Evolutionary conservation across 139 green algal species (phyloP).

Genomic region (Spirogloea muscicola): DNA sequence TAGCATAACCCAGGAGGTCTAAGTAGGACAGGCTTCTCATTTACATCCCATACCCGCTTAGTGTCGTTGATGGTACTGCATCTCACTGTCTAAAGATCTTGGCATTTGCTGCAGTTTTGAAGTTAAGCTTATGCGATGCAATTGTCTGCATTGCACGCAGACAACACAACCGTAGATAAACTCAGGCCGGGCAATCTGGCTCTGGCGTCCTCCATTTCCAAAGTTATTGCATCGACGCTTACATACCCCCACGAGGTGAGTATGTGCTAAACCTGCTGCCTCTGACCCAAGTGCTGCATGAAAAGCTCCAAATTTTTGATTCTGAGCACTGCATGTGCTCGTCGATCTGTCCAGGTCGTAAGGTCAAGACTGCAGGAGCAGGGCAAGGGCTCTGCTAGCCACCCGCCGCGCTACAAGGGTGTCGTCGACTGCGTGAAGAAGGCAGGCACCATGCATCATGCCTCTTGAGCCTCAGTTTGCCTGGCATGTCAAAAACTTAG

Average conservation of each 20-base stretch:
- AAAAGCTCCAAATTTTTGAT: neutral
- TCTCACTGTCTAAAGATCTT: too few species aligned
- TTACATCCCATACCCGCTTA: too few species aligned
- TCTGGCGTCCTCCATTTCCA: conserved; percentile 72
- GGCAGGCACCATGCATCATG: conserved; percentile 2
- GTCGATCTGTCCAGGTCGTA: conserved; percentile 60
- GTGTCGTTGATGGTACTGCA: too few species aligned
- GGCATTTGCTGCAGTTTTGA: too few species aligned
- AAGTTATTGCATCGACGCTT: conserved; percentile 89
- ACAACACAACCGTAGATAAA: too few species aligned
- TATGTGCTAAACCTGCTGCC: neutral
- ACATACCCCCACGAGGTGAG: conserved; percentile 95
- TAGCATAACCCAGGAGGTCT: too few species aligned
- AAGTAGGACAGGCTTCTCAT: too few species aligned
- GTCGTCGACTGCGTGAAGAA: conserved; percentile 33
- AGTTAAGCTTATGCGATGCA: too few species aligned
- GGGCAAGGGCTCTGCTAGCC: conserved; percentile 42
- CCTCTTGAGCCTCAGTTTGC: neutral
- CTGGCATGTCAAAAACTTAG: too few species aligned
- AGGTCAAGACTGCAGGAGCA: conserved; percentile 85
- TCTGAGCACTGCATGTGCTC: neutral
- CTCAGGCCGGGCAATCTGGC: conserved; percentile 68
- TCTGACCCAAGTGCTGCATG: neutral
- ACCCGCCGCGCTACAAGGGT: conserved; percentile 15
- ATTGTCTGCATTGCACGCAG: too few species aligned